Base-by-base conservation (phyloP, 1,284 basidiomycete genomes). In the Pyrrhoderma lamaoense region DNA sequence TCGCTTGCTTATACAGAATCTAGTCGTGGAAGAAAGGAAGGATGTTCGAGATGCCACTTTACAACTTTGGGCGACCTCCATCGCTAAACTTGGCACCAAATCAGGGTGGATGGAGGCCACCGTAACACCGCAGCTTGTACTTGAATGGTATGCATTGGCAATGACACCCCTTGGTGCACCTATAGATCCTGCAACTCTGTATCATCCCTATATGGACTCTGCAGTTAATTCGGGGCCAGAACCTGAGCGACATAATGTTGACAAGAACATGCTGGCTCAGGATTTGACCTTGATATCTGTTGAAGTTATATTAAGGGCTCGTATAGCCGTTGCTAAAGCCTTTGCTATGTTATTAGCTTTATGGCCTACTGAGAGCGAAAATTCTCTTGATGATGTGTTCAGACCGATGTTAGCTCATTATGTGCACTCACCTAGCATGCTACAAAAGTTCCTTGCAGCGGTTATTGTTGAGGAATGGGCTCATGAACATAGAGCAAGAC, bases 401-500 rank as follows among this genome's bases (percentile, higher is more conserved):
- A 72, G 78, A 31, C 79, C 80, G 0, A 80, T 89, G 48, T 74
- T 98, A 7, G 60, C 76, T 3, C 82, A 88, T 57, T 95, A 93
- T 57, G 70, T 97, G 58, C 77, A 82, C 38, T 96, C 95, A 1
- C 77, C 82, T 0, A 94, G 90, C 60, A 95, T 96, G 73, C 77
- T 98, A 19, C 93, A 97, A 62, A 87, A 89, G 59, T 87, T 94
- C 64, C 69, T 99, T 25, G 73, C 86, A 2, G 84, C 90, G 3
- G 80, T 91, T 34, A 78, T 98, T 58, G 70, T 93, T 1, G 92
- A 97, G 65, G 92, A 98, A 70, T 99, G 95, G 96, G 90, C 93
- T 11, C 69, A 68, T n/a, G 72, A 77, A 51, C 73, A 78, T 54
- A 73, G 74, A 34, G 45, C 36, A n/a, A 39, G 37, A 18, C n/a